phyloP scores from a whole-genome alignment of 257 asterid genomes.

The Ballota nigra region DNA sequence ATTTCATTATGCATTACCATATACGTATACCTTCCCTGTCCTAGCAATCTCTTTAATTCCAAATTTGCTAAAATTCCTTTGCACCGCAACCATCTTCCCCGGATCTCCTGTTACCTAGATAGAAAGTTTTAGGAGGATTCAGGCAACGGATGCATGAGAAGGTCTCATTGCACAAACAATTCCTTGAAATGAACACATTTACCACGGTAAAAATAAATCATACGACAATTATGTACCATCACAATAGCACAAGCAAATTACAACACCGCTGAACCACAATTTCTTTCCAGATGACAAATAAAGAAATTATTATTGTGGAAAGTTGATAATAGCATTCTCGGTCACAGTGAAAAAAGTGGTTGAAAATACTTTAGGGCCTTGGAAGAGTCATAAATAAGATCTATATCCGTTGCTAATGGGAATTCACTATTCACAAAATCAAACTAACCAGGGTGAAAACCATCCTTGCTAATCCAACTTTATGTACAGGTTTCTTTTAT shows the following conservation, averaged over 20 bases:
- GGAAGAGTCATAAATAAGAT: slow-evolving; percentile 1
- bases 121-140: slow-evolving; percentile 12
- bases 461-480: not conserved
- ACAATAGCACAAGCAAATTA: not conserved
- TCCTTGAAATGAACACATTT: not conserved
- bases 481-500: not conserved
- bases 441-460: not conserved
- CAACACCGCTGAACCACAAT: not conserved
- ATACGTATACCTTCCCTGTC: slow-evolving; percentile 84
- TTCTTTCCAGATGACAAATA: not conserved
- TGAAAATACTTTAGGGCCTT: not conserved
- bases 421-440: not conserved
- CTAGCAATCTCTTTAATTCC: slow-evolving; percentile 94
- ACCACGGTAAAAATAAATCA: not conserved
- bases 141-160: slow-evolving; percentile 1
- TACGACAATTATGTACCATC: not conserved
- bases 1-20: not conserved
- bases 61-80: slow-evolving; percentile 84
- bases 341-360: not conserved
- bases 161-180: not conserved
- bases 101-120: slow-evolving; percentile 97
- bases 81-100: slow-evolving; percentile 92
- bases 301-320: not conserved
- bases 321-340: not conserved
- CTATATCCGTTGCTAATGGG: not conserved